Evolutionary conservation across 495 filamentous ascomycete genomes (phyloP).

Genomic region (Tuber umbilicatum): DNA sequence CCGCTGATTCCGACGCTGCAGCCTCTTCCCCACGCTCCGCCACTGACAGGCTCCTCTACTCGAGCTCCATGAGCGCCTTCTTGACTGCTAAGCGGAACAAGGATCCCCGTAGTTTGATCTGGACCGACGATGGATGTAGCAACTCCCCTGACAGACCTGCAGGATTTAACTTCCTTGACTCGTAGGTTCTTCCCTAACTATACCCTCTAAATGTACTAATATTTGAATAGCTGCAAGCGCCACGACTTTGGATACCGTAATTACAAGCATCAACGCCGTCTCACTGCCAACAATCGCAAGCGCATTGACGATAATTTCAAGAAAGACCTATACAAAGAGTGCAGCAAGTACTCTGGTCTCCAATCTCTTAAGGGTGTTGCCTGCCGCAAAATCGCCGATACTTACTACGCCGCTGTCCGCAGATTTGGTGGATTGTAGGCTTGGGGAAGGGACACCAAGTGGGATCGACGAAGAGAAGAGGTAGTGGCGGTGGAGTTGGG

Average conservation of each 20-base stretch:
- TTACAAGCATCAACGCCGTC: constrained; percentile 45
- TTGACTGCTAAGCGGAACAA: constrained; percentile 12
- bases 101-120: constrained; percentile 44
- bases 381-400: constrained; percentile 45
- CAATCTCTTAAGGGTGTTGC: too few relatives aligned
- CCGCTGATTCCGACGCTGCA: background rate
- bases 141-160: constrained; percentile 46
- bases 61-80: constrained; percentile 14
- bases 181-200: constrained; percentile 16
- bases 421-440: constrained; percentile 42
- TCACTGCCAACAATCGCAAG: constrained; percentile 42
- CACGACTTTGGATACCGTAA: constrained; percentile 52
- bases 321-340: constrained; percentile 42
- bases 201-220: background rate
- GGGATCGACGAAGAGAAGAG: background rate
- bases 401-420: constrained; percentile 48
- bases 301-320: constrained; percentile 48
- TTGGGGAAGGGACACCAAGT: background rate
- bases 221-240: constrained; percentile 42
- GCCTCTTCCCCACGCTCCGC: background rate
- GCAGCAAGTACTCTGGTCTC: constrained; percentile 14
- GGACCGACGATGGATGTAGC: constrained; percentile 47
- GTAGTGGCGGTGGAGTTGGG: background rate
- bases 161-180: constrained; percentile 45
- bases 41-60: constrained; percentile 24